Evolutionary conservation across 768 basidiomycete species (phyloP).

Genomic region (Kondoa malvinella): DNA sequence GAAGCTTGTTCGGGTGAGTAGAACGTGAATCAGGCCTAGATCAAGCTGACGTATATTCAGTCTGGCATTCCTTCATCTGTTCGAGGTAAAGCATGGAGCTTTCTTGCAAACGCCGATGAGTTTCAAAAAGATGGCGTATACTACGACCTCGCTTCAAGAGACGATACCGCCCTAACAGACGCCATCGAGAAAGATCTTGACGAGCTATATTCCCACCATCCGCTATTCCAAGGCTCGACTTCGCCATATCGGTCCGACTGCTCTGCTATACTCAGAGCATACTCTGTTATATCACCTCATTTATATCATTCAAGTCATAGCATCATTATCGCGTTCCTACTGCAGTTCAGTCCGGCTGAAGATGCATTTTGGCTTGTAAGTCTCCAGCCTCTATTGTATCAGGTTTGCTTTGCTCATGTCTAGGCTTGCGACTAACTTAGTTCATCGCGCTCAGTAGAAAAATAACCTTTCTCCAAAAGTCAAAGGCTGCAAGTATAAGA

Average conservation of each 20-base stretch:
- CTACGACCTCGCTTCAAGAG: constrained; percentile 9
- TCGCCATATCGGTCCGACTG: not conserved
- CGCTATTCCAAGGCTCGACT: not conserved
- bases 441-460: constrained; percentile 2
- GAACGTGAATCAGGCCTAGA: not conserved
- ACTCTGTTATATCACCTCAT: constrained; percentile 1
- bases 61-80: not conserved
- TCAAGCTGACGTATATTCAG: not conserved
- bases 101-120: constrained; percentile 1
- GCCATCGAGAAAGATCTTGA: constrained; percentile 5
- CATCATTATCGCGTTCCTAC: constrained; percentile 10
- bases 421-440: too few species aligned
- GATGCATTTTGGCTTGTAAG: constrained; percentile 19
- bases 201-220: not conserved
- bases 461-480: constrained; percentile 6
- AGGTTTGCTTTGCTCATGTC: too few species aligned
- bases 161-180: not conserved
- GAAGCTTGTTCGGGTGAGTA: not conserved
- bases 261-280: not conserved
- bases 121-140: not conserved
- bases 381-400: too few species aligned
- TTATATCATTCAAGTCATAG: constrained; percentile 5
- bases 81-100: constrained; percentile 1
- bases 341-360: constrained; percentile 17
- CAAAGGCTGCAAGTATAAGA: not conserved